Evolutionary conservation across 1,284 basidiomycete species (phyloP), one percentile per base, ranked within the genome.

Genomic region (Athelia psychrophila): DNA sequence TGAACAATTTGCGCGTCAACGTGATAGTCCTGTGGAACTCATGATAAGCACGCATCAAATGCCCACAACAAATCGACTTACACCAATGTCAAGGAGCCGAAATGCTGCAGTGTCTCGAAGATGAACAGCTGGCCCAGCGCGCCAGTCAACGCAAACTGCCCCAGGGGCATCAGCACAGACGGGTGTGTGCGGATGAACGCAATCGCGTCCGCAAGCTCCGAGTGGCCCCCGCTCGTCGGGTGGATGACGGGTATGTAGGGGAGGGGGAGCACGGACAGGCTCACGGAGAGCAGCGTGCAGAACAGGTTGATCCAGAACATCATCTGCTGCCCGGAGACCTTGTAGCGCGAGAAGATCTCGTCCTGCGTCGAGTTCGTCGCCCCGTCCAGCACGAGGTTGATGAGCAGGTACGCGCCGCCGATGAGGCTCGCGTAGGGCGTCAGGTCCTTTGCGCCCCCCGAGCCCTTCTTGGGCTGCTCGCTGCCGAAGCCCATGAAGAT

Each of bases 301-400:
- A 94, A 87, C 25, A 87, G 63, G 67, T 96, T 96, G 70, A 98
- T 98, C 83, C 88, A 96, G 66, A 99, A 88, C 97, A 99, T 99
- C 95, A 99, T 98, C 68, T 99, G 96, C 67, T 97, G 95, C 3
- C 97, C 97, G 0, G 87, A 84, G 19, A 95, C 83, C 36, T 81
- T 79, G 71, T 86, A 84, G 20, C 77, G 73, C 35, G 83, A 76
- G 69, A 99, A 99, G 56, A 99, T 91, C 72, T 98, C 91, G 68
- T 99, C 97, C 70, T 99, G 97, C 2, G 95, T 98, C n/a, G 93
- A 93, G 74, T 99, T 98, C 51, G 90, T 91, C 36, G 92, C 85
- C 20, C 97, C 97, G 67, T 99, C 97, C 47, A 99, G 79, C 18
- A 91, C 72, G 23, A 99, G 80, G 73, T 98, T 98, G 64, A 91